Conservation (phyloP, 306 rosid species). For the Coriaria nepalensis region DNA sequence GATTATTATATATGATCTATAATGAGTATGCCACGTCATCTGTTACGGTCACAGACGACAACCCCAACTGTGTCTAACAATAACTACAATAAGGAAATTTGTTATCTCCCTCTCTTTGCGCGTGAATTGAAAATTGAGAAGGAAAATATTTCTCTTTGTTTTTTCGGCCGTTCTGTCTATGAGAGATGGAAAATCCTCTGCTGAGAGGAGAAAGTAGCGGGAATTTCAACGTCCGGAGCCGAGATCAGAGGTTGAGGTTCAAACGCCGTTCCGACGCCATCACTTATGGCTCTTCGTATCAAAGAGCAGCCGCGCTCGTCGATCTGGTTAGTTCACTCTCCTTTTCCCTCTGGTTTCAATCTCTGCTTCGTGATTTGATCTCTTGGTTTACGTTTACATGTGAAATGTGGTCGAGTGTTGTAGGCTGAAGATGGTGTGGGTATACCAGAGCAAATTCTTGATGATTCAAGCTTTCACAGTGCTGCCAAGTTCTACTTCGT, state of each 20-base stretch:
- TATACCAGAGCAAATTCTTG: conserved; percentile 80
- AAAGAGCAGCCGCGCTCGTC: conserved; percentile 79
- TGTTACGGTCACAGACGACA: no score
- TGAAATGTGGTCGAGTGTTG: no score
- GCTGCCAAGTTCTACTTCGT: conserved; percentile 57
- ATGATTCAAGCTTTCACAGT: conserved; percentile 51
- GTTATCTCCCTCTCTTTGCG: no score
- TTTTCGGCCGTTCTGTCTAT: background rate
- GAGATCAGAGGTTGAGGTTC: conserved; percentile 5
- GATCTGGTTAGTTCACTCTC: conserved; percentile 55
- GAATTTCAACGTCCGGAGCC: conserved; percentile 1
- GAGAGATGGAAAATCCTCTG: conserved; percentile 49
- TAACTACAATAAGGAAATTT: no score
- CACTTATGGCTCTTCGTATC: conserved; percentile 47
- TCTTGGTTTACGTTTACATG: background rate
- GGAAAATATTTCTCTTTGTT: conserved; percentile 5
- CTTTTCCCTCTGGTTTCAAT: background rate
- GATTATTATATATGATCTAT: no score
- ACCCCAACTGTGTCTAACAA: no score
- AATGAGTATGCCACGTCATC: no score
- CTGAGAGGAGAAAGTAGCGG: conserved; percentile 49
- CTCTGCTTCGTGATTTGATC: background rate
- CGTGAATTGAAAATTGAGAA: no score
- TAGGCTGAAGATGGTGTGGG: conserved; percentile 98
- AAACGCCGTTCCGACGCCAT: conserved; percentile 53